phyloP scores from a whole-genome alignment of 257 asterid species.

The Gentiana macrophylla region DNA sequence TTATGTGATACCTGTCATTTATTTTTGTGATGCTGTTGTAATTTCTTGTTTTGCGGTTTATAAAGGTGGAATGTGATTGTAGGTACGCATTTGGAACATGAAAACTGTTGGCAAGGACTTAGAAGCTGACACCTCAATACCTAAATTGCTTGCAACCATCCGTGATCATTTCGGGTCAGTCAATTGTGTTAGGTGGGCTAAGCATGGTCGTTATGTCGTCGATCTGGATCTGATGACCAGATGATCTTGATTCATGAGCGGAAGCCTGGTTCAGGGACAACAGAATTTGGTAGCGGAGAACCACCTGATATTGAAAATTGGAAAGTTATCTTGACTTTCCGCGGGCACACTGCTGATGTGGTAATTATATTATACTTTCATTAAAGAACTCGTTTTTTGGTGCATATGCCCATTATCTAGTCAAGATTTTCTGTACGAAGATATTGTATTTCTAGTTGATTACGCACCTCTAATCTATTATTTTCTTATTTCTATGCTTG shows the following conservation, averaged over 20 bases:
- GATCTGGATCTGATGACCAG: constrained; percentile 98
- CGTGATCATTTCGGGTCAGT: constrained; percentile 98
- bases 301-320: constrained; percentile 97
- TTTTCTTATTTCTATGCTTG: constrained; percentile 42
- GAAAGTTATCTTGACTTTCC: constrained; percentile 88
- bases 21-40: too few species aligned
- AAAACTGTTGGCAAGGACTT: constrained; percentile 62
- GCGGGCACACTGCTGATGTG: constrained; percentile 99
- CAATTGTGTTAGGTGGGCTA: constrained; percentile 98
- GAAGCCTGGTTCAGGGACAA: constrained; percentile 93
- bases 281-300: constrained; percentile 96
- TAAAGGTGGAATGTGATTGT: constrained; percentile 11
- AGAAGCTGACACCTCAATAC: constrained; percentile 42
- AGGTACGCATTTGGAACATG: constrained; percentile 99
- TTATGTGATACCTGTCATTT: too few species aligned
- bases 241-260: constrained; percentile 90
- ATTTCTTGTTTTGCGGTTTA: too few species aligned
- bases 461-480: constrained; percentile 10
- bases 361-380: constrained; percentile 31
- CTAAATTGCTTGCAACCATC: constrained; percentile 80
- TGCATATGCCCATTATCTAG: not conserved
- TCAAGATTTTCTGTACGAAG: not conserved
- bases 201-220: constrained; percentile 88
- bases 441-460: not conserved
- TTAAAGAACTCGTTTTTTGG: not conserved